Evolutionary conservation across 345 rosid genomes (phyloP).

Genomic region (Dipteronia dyeriana): DNA sequence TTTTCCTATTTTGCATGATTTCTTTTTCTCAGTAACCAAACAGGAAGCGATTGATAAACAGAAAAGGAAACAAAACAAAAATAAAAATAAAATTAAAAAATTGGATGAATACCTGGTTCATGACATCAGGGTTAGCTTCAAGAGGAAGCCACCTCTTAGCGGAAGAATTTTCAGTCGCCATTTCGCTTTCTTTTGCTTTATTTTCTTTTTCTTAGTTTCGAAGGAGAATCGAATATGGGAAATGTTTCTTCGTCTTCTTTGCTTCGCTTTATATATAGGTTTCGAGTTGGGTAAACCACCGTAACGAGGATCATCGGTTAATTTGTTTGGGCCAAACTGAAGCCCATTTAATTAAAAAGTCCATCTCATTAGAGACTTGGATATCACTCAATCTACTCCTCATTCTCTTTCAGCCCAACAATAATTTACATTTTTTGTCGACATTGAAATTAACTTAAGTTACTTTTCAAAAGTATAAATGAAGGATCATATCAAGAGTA

Average conservation of each 20-base stretch:
- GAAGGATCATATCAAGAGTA: too few species aligned
- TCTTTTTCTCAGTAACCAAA: conserved; percentile 20
- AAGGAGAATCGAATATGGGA: background rate
- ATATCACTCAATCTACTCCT: too few species aligned
- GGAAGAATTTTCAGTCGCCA: conserved; percentile 68
- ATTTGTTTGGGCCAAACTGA: too few species aligned
- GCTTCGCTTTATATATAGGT: conserved; percentile 11
- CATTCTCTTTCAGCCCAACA: too few species aligned
- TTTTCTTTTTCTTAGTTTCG: background rate
- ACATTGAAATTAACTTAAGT: too few species aligned
- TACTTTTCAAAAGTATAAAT: too few species aligned
- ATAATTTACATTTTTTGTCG: too few species aligned
- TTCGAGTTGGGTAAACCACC: background rate
- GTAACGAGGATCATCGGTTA: background rate
- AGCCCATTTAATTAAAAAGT: too few species aligned
- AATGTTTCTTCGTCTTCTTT: background rate
- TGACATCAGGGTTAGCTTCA: conserved; percentile 95
- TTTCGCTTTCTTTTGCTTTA: conserved; percentile 22
- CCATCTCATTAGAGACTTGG: too few species aligned
- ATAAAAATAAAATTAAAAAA: background rate
- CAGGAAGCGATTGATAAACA: background rate
- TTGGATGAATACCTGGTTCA: conserved; percentile 74
- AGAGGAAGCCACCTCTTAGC: conserved; percentile 97
- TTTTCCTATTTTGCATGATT: background rate
- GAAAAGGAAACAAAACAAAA: background rate